phyloP scores from a whole-genome alignment of 2,329 filamentous ascomycete species.

The Aspergillus arachidicola region DNA sequence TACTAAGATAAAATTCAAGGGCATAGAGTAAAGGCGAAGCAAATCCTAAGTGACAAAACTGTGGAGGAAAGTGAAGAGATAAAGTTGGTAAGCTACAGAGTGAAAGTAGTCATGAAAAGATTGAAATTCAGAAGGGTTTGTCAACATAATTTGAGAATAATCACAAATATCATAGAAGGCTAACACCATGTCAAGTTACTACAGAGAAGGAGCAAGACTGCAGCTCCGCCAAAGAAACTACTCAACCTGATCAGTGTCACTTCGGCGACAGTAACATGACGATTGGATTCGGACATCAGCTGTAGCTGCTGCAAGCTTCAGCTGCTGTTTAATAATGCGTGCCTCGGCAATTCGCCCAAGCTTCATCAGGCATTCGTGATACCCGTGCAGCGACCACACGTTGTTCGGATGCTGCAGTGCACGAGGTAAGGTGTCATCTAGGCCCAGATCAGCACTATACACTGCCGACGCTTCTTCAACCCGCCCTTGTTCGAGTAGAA shows the following conservation, averaged over 20 bases:
- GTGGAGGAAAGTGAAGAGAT: too few species aligned
- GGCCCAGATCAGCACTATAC: constrained; percentile 64
- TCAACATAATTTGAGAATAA: background rate
- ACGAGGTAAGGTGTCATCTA: constrained; percentile 63
- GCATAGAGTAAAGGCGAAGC: too few species aligned
- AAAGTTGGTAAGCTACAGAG: too few species aligned
- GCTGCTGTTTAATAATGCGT: constrained; percentile 49
- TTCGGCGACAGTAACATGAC: constrained; percentile 60
- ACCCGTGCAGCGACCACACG: constrained; percentile 74
- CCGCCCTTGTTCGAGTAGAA: constrained; percentile 68
- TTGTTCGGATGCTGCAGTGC: constrained; percentile 71
- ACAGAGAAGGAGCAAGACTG: background rate
- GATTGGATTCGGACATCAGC: constrained; percentile 62
- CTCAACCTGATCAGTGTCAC: background rate
- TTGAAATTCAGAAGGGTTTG: too few species aligned
- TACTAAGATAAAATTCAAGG: too few species aligned
- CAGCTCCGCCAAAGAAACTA: background rate
- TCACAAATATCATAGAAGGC: background rate
- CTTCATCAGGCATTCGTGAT: constrained; percentile 67
- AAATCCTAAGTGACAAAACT: too few species aligned
- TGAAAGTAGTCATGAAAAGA: too few species aligned
- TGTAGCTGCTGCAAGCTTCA: constrained; percentile 56
- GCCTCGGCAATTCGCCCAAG: constrained; percentile 56
- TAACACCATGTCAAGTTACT: background rate
- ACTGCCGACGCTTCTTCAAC: constrained; percentile 58